Conservation (phyloP, 2,329 filamentous ascomycete species). For the Cercospora zeae-maydis region DNA sequence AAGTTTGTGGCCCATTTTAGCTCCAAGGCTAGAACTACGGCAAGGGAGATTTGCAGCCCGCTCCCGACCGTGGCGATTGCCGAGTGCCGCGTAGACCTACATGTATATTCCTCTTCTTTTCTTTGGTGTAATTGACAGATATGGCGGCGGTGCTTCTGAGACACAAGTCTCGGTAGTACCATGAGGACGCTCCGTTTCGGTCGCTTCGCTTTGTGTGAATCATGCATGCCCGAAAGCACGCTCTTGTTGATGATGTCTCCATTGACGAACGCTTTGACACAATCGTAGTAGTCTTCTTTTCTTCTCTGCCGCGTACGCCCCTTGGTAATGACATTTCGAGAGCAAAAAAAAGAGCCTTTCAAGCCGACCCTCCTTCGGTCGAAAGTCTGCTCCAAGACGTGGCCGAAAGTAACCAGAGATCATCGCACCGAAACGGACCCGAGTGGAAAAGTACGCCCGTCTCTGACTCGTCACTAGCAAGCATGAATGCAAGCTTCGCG, state of each 20-base stretch:
- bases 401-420: no score
- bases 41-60: neutral
- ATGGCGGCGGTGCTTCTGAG: no score
- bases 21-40: no score
- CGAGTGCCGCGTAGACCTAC: neutral
- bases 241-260: no score
- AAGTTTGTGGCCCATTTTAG: neutral
- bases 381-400: no score
- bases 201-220: no score
- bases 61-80: neutral
- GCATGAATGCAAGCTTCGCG: neutral
- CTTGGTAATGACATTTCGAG: neutral
- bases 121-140: neutral
- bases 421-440: neutral
- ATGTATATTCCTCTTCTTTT: neutral
- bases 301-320: neutral
- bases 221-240: no score
- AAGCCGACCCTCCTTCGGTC: no score
- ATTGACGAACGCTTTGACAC: no score
- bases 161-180: neutral
- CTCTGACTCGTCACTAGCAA: neutral
- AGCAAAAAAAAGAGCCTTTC: neutral
- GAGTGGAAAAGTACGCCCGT: neutral
- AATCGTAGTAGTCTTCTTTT: no score
- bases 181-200: neutral